Evolutionary conservation across 257 asterid genomes (phyloP), one percentile per base, ranked within the genome.

Genomic region (Solanum stenotomum): DNA sequence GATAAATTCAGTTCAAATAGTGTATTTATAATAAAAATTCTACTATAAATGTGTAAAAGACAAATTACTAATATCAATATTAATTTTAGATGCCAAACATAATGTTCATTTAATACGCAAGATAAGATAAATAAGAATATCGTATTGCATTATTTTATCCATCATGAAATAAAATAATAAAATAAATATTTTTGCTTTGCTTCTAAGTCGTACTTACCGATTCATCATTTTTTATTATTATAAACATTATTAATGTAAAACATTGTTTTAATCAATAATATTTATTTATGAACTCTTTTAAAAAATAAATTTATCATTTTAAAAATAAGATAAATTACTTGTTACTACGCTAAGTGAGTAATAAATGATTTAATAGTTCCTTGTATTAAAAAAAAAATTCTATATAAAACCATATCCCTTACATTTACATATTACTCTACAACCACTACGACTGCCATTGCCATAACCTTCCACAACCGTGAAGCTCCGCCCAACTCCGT

Each of bases 391-490:
- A 22, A 88, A 86, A 22, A 37, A 22, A 65, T 18, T 74, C 29
- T 42, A 90, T 65, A 38, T 63, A 34, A 15, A 86, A 33, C 65
- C n/a, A 75, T 87, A 52, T n/a, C 4, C 46, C 75, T 78, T 89
- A 78, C 90, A 79, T 87, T 83, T 89, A 87, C 84, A 68, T 40
- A 46, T 38, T 34, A 85, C 88, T 88, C 90, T 87, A 40, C 65
- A 44, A 12, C 27, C 52, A 46, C 25, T 83, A 67, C 70, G 12
- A 5, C 84, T 40, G 16, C 75, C 56, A 13, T 31, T 34, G 35
- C 72, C 25, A 2, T 65, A 22, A 16, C 34, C 61, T 6, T 59
- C 59, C 40, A 1, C 78, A 15, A 23, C 35, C 61, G 8, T 59
- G 27, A 61, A 61, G 27, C 27, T 52, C 46, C 86, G 40, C 40